phyloP scores from a whole-genome alignment of 1,284 basidiomycete genomes.

The Leccinum insolens region DNA sequence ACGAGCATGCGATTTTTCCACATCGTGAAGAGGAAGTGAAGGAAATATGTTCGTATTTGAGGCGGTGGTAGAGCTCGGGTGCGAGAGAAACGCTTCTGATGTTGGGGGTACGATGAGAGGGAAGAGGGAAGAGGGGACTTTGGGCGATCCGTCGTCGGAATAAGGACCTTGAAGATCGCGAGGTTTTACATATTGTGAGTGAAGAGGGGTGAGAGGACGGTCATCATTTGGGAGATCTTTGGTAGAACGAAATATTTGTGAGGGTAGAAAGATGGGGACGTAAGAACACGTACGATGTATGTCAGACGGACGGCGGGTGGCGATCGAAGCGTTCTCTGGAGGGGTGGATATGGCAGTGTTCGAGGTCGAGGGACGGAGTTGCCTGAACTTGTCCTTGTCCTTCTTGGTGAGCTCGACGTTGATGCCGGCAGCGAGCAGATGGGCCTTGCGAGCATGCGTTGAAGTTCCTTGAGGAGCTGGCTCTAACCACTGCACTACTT shows the following conservation, averaged over 20 bases:
- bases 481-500: slow-evolving; percentile 77
- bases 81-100: slow-evolving; percentile 35
- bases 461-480: slow-evolving; percentile 76
- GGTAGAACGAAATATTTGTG: slow-evolving; percentile 4
- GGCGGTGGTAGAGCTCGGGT: slow-evolving; percentile 23
- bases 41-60: slow-evolving; percentile 31
- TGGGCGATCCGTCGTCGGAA: slow-evolving; percentile 20
- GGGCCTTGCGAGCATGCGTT: slow-evolving; percentile 69
- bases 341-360: slow-evolving; percentile 32
- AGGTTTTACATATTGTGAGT: slow-evolving; percentile 41
- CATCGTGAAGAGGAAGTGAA: slow-evolving; percentile 16
- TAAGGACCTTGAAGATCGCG: slow-evolving; percentile 34
- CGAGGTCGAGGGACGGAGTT: slow-evolving; percentile 27
- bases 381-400: slow-evolving; percentile 34
- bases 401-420: slow-evolving; percentile 30
- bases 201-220: slow-evolving; percentile 37
- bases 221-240: slow-evolving; percentile 25
- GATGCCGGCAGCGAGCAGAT: slow-evolving; percentile 45
- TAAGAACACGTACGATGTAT: slow-evolving; percentile 29
- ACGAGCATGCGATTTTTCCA: slow-evolving; percentile 13
- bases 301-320: background rate
- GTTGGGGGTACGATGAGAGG: slow-evolving; percentile 47
- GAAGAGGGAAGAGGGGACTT: slow-evolving; percentile 23
- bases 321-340: slow-evolving; percentile 20
- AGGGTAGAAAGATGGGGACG: slow-evolving; percentile 17